Base-by-base conservation (phyloP, 2,329 filamentous ascomycete species). In the Penicillium expansum region DNA sequence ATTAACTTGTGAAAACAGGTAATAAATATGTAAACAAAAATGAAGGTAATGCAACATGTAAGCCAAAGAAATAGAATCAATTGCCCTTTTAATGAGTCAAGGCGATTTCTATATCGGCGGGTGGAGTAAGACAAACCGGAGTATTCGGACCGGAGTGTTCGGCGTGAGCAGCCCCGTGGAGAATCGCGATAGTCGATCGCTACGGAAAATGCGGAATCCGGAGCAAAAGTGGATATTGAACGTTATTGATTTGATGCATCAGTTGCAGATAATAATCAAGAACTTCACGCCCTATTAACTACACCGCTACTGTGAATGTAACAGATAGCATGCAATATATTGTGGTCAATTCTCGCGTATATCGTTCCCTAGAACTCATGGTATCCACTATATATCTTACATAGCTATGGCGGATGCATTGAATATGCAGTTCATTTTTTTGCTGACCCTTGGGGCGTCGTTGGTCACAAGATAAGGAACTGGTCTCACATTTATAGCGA, bases 61-160 rank as follows among this genome's bases (percentile, higher is more conserved):
- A 41, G n/a, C 14, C 18, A 27, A n/a, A 20, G 32, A 30, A 11
- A 27, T 35, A 52, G 8, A 37, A 30, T 13, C n/a, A 29, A 29
- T 20, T 48, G 18, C 20, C 38, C 5, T 50, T 51, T 30, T n/a
- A 55, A 43, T 44, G 52, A 55, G 45, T 53, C 54, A 56, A 18
- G 5, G 32, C 5, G 4, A 10, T 32, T 32, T 54, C 30, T 48
- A 54, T 54, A 38, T 49, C 29, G 38, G 37, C 30, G 44, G 39
- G 10, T 39, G 8, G 22, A 33, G 30, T 55, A 18, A n/a, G 43
- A 54, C 37, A 54, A 27, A 37, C 7, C 52, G 52, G 52, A 50
- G 45, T 55, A 42, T 51, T 51, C 52, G 45, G 52, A 37, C 30
- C 52, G 52, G 52, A 55, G 52, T 55, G 47, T 55, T 55, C 52